These are phyloP conservation scores for Linaria vulgaris DNA, from an alignment of 257 asterid species.

Conservation along the genomic window DNA sequence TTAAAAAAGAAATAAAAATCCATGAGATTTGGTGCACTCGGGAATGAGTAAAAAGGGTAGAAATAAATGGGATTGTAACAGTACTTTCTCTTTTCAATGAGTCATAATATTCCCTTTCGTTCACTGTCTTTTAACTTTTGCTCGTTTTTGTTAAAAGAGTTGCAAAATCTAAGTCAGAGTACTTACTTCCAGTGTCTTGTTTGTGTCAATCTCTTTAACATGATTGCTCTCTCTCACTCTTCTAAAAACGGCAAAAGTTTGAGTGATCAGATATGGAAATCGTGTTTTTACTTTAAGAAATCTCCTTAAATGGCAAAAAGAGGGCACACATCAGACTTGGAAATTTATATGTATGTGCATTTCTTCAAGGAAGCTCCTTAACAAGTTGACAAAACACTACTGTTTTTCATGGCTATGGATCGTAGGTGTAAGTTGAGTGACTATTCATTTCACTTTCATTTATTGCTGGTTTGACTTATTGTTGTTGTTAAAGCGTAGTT, in stretches of 20 bases:
- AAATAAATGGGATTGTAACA: slow-evolving; percentile 2
- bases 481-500: neutral
- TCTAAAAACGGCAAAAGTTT: slow-evolving; percentile 44
- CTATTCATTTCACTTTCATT: neutral
- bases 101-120: slow-evolving; percentile 58
- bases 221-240: slow-evolving; percentile 36
- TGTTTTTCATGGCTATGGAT: slow-evolving; percentile 25
- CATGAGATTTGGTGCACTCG: slow-evolving; percentile 30
- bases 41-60: neutral
- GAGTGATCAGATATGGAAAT: slow-evolving; percentile 40
- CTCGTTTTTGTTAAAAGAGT: slow-evolving; percentile 38
- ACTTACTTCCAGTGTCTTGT: slow-evolving; percentile 50
- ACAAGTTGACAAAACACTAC: slow-evolving; percentile 24
- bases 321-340: slow-evolving; percentile 38
- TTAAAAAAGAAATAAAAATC: slow-evolving; percentile 31
- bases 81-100: slow-evolving; percentile 50
- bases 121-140: slow-evolving; percentile 46
- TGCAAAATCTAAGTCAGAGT: slow-evolving; percentile 55
- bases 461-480: neutral
- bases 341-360: slow-evolving; percentile 48
- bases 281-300: slow-evolving; percentile 55
- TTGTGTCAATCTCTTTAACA: slow-evolving; percentile 54
- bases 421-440: neutral
- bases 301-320: slow-evolving; percentile 46
- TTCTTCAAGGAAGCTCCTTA: slow-evolving; percentile 45